Base-by-base conservation (phyloP, 208 protist species). In the Leptomonas seymouri region DNA sequence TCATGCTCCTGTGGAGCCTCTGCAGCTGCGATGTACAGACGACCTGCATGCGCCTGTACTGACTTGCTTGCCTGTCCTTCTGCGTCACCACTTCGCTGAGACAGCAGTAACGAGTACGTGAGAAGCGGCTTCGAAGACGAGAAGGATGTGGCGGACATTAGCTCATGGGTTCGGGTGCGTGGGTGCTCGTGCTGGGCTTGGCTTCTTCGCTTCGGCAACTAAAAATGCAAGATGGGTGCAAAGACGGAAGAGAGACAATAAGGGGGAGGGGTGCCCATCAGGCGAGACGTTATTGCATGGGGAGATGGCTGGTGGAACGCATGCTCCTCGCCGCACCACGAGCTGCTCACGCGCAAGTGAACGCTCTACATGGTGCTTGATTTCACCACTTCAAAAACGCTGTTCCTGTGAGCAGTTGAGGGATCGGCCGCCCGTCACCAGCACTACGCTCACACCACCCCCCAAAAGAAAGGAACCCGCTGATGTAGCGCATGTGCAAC, bases 71-170 rank as follows among this genome's bases (percentile, higher is more conserved):
- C 21, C 16, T 36, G 34, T 27, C 20, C 12, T 6, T 12, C 41
- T 6, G 4, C 44, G 3, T 11, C 3, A 7, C 11, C 4, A 3
- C 14, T 41, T 7, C 15, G 0, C 4, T 41, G 30, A 18, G 46
- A 46, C 60, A 65, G 60, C 28, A 65, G 3, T 31, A 65, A n/a
- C 30, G 60, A 53, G 31, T 65, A 65, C 4, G 27, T 55, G 9
- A 65, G 28, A 3, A 55, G 46, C n/a, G 46, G n/a, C 60, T 53
- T 2, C 6, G 42, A 44, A 23, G 16, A 11, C 9, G 60, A 27
- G 18, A 59, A 39, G 7, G 39, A 57, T 2, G 31, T 39, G 25
- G n/a, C 11, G 0, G 31, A 56, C 49, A 57, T 61, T 23, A 39
- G 34, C 9, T 3, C 34, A 39, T 39, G 34, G 3, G 9, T 39